These are phyloP conservation scores for Lithohypha guttulata DNA, from an alignment of 2,329 filamentous ascomycete species.

Conservation along the genomic window DNA sequence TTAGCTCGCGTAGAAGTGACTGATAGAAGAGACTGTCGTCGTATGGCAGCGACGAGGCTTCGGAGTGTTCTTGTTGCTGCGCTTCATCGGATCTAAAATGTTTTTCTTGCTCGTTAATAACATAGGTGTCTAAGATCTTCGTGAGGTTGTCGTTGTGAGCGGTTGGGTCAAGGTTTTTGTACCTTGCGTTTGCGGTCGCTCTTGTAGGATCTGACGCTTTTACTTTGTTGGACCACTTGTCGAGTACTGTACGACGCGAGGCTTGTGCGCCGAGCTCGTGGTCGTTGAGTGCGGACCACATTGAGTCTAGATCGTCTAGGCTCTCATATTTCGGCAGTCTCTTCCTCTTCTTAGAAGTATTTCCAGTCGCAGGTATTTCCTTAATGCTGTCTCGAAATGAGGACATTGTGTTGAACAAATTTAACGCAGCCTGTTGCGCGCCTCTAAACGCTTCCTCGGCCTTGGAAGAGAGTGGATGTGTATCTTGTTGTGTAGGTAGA, in stretches of 20 bases:
- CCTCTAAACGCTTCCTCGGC: slow-evolving; percentile 51
- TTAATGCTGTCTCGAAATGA: slow-evolving; percentile 32
- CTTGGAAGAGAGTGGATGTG: slow-evolving; percentile 2
- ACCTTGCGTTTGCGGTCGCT: slow-evolving; percentile 45
- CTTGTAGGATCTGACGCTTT: slow-evolving; percentile 41
- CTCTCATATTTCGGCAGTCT: slow-evolving; percentile 42
- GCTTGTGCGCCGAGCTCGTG: slow-evolving; percentile 51
- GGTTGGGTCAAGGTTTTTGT: slow-evolving; percentile 44
- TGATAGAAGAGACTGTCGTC: slow-evolving; percentile 96
- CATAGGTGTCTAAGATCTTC: slow-evolving; percentile 34
- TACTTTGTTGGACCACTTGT: slow-evolving; percentile 84
- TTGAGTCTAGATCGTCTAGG: slow-evolving; percentile 47
- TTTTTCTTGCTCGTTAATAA: slow-evolving; percentile 28
- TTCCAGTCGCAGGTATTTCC: slow-evolving; percentile 21
- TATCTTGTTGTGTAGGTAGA: neutral
- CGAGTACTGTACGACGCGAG: slow-evolving; percentile 60
- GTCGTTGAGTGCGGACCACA: slow-evolving; percentile 62
- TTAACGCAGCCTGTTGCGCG: slow-evolving; percentile 74
- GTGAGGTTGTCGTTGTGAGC: slow-evolving; percentile 42
- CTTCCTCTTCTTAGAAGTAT: slow-evolving; percentile 29
- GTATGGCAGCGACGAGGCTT: slow-evolving; percentile 51
- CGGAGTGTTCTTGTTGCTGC: slow-evolving; percentile 12
- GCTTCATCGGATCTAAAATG: slow-evolving; percentile 36
- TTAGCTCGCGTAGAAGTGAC: slow-evolving; percentile 78
- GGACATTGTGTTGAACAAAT: slow-evolving; percentile 64